Conservation (phyloP, 805 yeast species). For the Kuraishia molischiana region DNA sequence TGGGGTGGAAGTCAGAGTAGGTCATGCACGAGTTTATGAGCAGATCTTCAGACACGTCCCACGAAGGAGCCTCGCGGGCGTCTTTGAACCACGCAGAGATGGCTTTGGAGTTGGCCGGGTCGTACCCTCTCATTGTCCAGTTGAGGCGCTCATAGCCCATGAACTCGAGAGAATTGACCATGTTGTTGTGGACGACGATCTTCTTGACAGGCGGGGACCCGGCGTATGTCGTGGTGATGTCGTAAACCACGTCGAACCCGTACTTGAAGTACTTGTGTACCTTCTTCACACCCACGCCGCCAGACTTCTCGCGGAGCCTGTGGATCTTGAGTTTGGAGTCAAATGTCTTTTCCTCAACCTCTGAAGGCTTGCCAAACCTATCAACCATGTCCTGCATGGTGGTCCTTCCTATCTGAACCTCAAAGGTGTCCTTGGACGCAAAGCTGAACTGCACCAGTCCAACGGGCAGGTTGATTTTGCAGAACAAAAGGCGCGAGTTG, state of each 20-base stretch:
- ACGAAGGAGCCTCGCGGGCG: not conserved
- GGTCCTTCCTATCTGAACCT: conserved; percentile 28
- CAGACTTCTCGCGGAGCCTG: conserved; percentile 11
- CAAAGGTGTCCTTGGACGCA: conserved; percentile 8
- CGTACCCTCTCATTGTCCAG: conserved; percentile 24
- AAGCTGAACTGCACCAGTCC: conserved; percentile 15
- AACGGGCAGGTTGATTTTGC: conserved; percentile 6
- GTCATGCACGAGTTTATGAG: not conserved
- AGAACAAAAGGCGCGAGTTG: conserved; percentile 4
- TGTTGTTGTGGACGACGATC: conserved; percentile 41
- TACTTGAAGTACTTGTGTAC: conserved; percentile 47
- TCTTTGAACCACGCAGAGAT: not conserved
- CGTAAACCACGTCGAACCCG: conserved; percentile 48
- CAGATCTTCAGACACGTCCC: not conserved
- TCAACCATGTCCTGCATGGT: conserved; percentile 38
- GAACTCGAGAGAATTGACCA: conserved; percentile 41
- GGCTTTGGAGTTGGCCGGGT: conserved; percentile 2
- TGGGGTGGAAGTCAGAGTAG: not conserved
- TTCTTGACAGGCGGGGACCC: conserved; percentile 29
- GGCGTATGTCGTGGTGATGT: conserved; percentile 17
- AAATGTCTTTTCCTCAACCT: conserved; percentile 29
- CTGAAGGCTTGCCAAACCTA: conserved; percentile 49
- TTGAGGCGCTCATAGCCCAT: conserved; percentile 43
- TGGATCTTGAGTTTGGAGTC: conserved; percentile 32
- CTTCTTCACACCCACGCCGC: conserved; percentile 14